Base-by-base conservation (phyloP, 768 basidiomycete species). In the Auricularia sp. region DNA sequence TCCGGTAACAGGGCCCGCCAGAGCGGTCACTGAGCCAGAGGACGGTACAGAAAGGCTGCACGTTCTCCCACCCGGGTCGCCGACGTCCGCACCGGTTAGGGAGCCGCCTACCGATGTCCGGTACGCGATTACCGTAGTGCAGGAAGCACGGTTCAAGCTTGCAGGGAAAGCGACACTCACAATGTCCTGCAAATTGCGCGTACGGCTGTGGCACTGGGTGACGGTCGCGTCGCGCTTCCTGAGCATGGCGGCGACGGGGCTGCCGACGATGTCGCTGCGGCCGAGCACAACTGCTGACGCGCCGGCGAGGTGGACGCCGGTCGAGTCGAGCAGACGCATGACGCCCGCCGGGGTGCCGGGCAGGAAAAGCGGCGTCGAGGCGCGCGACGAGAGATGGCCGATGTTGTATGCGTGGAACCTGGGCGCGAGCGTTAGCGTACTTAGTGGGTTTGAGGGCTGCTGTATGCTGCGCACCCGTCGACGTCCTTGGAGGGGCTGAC, bases 401-500 rank as follows among this genome's bases (percentile, higher is more conserved):
- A 98, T 97, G 76, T 98, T 99, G 77, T 96, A 95, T 3, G 96
- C 94, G 78, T 98, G 94, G 81, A 99, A 99, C 34, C 96, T 94
- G 68, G 29, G 63, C 42, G 29, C 42, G 45, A 24, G 7, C 54
- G 29, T 29, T 3, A 29, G 29, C 29, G 29, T 29, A 1, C 29
- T 29, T 1, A 3, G 29, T 29, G 29, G 29, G 29, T 29, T 14
- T 63, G 14, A 51, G 34, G 14, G 18, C 21, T 51, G 42, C 35
- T 35, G 14, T 18, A 36, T 61, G 18, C 36, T 6, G 75, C 82
- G 64, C 70, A 94, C 92, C 94, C 97, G 75, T 99, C 97, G 66
- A 99, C 89, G 70, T 99, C 97, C 78, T 99, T 99, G 74, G 88
- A 84, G 18, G 94, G 93, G 66, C 86, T 90, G 66, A 99, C 86